Evolutionary conservation across 495 filamentous ascomycete genomes (phyloP).

Genomic region (Cladorrhinum samala): DNA sequence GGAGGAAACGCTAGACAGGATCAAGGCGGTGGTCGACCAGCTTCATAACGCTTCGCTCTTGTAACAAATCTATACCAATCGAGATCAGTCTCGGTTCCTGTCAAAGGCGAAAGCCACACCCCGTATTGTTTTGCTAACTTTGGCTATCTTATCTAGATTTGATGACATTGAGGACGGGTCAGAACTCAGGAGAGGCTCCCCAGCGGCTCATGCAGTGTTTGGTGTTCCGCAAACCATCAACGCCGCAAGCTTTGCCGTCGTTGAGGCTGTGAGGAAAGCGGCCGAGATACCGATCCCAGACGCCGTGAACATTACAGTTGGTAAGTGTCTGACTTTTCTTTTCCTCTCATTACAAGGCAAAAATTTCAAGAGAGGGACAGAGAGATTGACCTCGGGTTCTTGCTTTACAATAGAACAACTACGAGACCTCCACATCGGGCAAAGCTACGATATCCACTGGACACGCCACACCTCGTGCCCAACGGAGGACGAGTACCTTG

Average conservation of each 20-base stretch:
- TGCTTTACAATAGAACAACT: conserved; percentile 62
- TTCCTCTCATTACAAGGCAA: too few relatives aligned
- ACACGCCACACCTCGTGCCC: conserved; percentile 75
- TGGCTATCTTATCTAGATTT: conserved; percentile 23
- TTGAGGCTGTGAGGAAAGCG: conserved; percentile 61
- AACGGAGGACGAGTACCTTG: conserved; percentile 76
- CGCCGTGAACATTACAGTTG: too few relatives aligned
- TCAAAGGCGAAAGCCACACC: background rate
- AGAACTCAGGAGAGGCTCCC: conserved; percentile 65
- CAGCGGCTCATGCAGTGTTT: conserved; percentile 79
- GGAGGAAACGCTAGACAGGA: background rate
- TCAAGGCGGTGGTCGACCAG: background rate
- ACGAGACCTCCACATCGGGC: conserved; percentile 74
- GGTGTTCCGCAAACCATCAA: conserved; percentile 86
- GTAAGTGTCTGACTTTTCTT: too few relatives aligned
- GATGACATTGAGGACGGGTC: conserved; percentile 77
- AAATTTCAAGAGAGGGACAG: too few relatives aligned
- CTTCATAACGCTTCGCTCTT: background rate
- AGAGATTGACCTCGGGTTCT: too few relatives aligned
- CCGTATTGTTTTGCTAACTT: too few relatives aligned
- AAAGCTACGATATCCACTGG: conserved; percentile 89
- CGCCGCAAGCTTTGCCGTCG: conserved; percentile 82
- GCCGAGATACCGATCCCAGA: background rate
- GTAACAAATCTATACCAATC: background rate
- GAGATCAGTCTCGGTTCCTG: background rate